A percentile compares a stretch with the other conserved stretches of the same genome.
Conservation (phyloP, 306 rosid species). For the Rubus parviflorus region DNA sequence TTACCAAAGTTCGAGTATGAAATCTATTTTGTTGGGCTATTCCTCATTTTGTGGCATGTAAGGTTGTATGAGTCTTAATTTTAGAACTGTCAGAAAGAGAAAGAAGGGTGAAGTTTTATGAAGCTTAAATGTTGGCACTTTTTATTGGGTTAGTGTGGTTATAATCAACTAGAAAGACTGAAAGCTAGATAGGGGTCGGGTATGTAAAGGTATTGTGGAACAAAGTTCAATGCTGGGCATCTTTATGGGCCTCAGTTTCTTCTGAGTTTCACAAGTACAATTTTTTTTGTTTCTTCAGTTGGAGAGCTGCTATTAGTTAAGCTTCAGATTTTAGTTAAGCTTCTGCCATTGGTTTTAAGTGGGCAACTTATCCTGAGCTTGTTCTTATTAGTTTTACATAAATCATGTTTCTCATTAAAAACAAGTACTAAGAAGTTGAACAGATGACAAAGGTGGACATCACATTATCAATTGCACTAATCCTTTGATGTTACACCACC, state of each 20-base stretch:
- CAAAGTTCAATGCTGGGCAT: background rate
- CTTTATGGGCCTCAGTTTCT: background rate
- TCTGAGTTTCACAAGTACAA: background rate
- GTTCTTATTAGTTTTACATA: background rate
- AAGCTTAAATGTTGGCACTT: background rate
- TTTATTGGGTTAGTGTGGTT: background rate
- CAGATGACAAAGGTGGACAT: background rate
- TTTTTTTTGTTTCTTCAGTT: background rate
- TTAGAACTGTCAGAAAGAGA: background rate
- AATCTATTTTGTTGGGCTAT: background rate
- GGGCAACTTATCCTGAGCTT: background rate
- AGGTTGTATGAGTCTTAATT: background rate
- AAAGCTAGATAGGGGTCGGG: no score
- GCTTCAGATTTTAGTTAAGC: background rate
- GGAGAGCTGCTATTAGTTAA: background rate
- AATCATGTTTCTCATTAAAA: background rate
- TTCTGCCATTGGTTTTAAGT: background rate
- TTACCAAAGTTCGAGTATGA: background rate
- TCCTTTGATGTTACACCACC: background rate
- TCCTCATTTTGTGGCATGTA: background rate
- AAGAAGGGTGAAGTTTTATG: background rate
- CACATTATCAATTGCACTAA: background rate
- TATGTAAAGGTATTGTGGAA: no score
- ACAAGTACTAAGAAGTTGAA: background rate
- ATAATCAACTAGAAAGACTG: no score